Conservation (phyloP, 108 stramenopile species). For the Cyclotella kingstonii region DNA sequence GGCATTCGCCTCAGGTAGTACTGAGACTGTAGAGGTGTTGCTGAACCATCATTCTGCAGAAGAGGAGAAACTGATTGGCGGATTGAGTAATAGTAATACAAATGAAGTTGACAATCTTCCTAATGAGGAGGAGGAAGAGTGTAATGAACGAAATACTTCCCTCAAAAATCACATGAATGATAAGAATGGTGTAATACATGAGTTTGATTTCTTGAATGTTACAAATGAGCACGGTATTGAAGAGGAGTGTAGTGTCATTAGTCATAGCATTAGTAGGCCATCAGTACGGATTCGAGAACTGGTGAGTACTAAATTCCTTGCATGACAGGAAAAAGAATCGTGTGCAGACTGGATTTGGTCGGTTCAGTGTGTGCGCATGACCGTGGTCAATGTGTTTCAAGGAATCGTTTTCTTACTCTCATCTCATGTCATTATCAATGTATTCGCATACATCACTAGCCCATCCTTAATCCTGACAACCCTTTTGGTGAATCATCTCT, state of each 20-base stretch:
- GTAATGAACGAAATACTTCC: not conserved
- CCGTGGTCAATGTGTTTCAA: too few species aligned
- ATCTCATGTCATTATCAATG: too few species aligned
- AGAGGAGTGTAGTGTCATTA: conserved; percentile 1
- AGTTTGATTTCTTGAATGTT: conserved; percentile 49
- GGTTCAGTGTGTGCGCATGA: too few species aligned
- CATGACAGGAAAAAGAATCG: too few species aligned
- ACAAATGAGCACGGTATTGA: conserved; percentile 1
- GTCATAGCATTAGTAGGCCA: not conserved
- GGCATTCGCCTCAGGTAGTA: conserved; percentile 71
- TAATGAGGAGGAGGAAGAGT: conserved; percentile 6
- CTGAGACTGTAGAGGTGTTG: conserved; percentile 58
- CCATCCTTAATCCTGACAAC: conserved; percentile 66
- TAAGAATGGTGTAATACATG: conserved; percentile 49
- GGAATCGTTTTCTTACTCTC: too few species aligned
- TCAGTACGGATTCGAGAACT: conserved; percentile 43
- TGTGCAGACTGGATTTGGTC: too few species aligned
- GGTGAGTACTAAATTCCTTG: conserved; percentile 30
- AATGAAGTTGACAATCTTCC: not conserved
- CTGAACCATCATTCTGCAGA: conserved; percentile 85
- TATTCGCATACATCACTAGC: conserved; percentile 28
- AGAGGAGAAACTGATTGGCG: conserved; percentile 75
- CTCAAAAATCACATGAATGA: not conserved
- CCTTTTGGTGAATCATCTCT: conserved; percentile 67
- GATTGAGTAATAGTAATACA: conserved; percentile 17